Evolutionary conservation across 345 rosid genomes (phyloP).

Genomic region (Nephelium lappaceum): DNA sequence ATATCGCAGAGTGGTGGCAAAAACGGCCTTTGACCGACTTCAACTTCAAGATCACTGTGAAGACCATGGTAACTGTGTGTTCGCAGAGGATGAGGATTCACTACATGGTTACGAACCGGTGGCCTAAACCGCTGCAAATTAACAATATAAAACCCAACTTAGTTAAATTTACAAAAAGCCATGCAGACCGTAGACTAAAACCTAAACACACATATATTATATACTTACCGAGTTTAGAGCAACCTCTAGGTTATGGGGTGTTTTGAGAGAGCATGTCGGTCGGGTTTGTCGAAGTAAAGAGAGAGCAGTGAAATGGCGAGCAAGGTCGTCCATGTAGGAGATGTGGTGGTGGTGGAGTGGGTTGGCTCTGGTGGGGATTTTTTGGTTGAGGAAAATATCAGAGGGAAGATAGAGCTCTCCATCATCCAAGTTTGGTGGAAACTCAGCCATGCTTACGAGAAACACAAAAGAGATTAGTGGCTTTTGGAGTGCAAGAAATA

Average conservation of each 20-base stretch:
- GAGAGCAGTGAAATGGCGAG: slow-evolving; percentile 33
- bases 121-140: slow-evolving; percentile 5
- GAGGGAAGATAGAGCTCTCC: slow-evolving; percentile 43
- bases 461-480: not conserved
- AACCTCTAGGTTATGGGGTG: slow-evolving; percentile 27
- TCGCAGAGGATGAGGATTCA: not conserved
- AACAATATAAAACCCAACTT: not conserved
- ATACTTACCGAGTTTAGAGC: not conserved
- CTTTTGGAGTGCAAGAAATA: not conserved
- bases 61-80: not conserved
- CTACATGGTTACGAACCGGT: slow-evolving; percentile 13
- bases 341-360: slow-evolving; percentile 10
- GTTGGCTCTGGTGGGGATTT: slow-evolving; percentile 14
- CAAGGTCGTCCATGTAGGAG: slow-evolving; percentile 37
- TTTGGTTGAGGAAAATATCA: slow-evolving; percentile 34
- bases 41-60: slow-evolving; percentile 14
- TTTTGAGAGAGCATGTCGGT: not conserved
- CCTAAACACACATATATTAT: not conserved
- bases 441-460: slow-evolving; percentile 28
- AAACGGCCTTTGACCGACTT: slow-evolving; percentile 19
- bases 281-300: slow-evolving; percentile 25
- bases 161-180: not conserved
- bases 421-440: slow-evolving; percentile 42
- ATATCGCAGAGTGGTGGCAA: slow-evolving; percentile 15
- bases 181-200: slow-evolving; percentile 17